Evolutionary conservation across 805 yeast genomes (phyloP).

Genomic region (Candida sithepensis): DNA sequence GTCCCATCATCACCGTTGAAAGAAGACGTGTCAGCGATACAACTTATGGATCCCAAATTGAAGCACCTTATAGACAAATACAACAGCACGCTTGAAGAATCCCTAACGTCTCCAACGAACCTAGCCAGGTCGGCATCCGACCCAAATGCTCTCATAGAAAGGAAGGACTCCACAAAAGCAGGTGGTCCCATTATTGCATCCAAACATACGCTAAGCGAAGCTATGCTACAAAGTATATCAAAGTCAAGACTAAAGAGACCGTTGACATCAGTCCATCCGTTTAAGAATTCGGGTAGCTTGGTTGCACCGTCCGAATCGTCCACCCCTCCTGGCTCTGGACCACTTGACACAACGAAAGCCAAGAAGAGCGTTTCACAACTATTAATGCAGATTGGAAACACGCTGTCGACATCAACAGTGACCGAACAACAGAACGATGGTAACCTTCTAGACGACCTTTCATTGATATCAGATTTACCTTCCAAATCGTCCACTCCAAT

Average conservation of each 20-base stretch:
- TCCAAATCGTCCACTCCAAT: not conserved
- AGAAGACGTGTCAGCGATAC: conserved; percentile 18
- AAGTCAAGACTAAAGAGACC: conserved; percentile 37
- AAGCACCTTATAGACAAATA: conserved; percentile 38
- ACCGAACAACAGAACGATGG: not conserved
- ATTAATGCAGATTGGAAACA: conserved; percentile 23
- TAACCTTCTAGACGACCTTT: not conserved
- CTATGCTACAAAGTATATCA: conserved; percentile 33
- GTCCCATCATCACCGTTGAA: conserved; percentile 44
- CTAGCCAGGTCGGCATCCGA: conserved; percentile 23
- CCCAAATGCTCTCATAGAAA: conserved; percentile 34
- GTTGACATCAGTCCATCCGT: not conserved
- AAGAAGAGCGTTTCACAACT: conserved; percentile 24
- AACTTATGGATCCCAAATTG: conserved; percentile 27
- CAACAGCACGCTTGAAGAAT: conserved; percentile 33
- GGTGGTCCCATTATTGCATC: conserved; percentile 25
- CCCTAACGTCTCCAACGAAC: conserved; percentile 32
- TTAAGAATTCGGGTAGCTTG: not conserved
- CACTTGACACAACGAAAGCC: too few relatives aligned
- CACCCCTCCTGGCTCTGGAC: too few relatives aligned
- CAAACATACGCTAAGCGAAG: conserved; percentile 24
- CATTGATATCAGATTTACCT: not conserved
- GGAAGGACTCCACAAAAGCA: conserved; percentile 17
- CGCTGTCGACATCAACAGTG: conserved; percentile 8
- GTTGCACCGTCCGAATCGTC: too few relatives aligned